A percentile compares a stretch with the other conserved stretches of the same genome.
Conservation (phyloP, 495 filamentous ascomycete species). For the Penicillium ochrochloron region DNA sequence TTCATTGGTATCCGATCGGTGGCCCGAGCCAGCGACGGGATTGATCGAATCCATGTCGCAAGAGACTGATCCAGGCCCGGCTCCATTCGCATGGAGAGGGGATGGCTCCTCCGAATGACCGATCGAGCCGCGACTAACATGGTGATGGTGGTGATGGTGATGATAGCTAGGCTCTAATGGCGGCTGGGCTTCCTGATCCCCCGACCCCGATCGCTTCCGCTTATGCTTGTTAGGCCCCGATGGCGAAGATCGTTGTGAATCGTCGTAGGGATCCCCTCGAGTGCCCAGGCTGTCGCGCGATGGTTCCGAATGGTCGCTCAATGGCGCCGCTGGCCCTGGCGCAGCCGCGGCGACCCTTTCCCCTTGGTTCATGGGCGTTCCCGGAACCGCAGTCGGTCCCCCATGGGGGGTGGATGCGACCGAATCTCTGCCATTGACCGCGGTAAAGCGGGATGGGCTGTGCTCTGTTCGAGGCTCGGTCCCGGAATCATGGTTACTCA, state of each 20-base stretch:
- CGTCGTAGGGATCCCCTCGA: not conserved
- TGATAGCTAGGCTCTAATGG: conserved; percentile 8
- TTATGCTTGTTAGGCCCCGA: conserved; percentile 36
- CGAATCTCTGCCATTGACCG: conserved; percentile 55
- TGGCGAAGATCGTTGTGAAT: conserved; percentile 35
- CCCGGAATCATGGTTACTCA: conserved; percentile 45
- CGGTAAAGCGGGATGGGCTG: conserved; percentile 57
- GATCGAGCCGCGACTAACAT: conserved; percentile 1
- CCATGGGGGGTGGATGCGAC: conserved; percentile 10
- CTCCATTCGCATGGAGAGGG: conserved; percentile 26
- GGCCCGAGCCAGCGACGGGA: conserved; percentile 29
- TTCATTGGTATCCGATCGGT: conserved; percentile 40
- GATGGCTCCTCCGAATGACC: conserved; percentile 15
- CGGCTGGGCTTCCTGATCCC: conserved; percentile 30
- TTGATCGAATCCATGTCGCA: conserved; percentile 36
- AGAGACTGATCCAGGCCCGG: conserved; percentile 23
- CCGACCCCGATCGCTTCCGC: conserved; percentile 49
- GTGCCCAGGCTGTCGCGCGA: conserved; percentile 6
- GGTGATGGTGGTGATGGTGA: conserved; percentile 7
- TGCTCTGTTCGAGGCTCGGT: conserved; percentile 48
- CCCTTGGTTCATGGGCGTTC: conserved; percentile 6
- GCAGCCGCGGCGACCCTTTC: conserved; percentile 9
- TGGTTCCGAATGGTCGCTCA: conserved; percentile 2
- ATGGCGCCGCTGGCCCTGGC: not conserved
- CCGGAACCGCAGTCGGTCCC: conserved; percentile 5